These are phyloP conservation scores for Trametes versicolor DNA, from an alignment of 1,284 basidiomycete genomes.

Conservation along the genomic window DNA sequence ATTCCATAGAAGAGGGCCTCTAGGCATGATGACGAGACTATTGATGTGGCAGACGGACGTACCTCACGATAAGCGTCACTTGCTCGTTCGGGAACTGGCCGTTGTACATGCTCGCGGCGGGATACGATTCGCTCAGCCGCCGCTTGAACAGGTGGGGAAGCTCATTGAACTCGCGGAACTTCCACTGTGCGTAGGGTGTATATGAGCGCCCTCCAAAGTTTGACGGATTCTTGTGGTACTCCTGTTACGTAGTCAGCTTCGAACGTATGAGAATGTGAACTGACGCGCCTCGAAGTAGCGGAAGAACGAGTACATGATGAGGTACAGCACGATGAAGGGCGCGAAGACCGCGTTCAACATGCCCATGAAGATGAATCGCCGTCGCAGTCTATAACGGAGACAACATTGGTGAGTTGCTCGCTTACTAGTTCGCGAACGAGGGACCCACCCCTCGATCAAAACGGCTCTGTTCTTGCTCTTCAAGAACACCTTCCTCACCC, in stretches of 20 bases:
- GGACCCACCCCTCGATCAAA: conserved; percentile 84
- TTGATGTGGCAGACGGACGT: conserved; percentile 37
- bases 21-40: no score
- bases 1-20: no score
- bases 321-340: conserved; percentile 97
- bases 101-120: conserved; percentile 92
- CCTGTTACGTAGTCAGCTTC: conserved; percentile 57
- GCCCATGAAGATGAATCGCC: conserved; percentile 96
- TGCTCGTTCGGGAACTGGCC: conserved; percentile 98
- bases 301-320: conserved; percentile 98
- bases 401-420: background rate
- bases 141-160: conserved; percentile 92
- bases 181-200: conserved; percentile 96
- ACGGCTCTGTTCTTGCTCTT: conserved; percentile 82
- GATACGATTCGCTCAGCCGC: conserved; percentile 89
- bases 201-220: conserved; percentile 93
- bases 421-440: background rate
- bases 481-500: conserved; percentile 90
- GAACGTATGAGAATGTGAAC: background rate
- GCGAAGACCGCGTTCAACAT: conserved; percentile 94
- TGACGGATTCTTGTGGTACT: conserved; percentile 98
- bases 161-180: conserved; percentile 99
- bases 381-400: conserved; percentile 66
- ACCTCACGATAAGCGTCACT: conserved; percentile 90
- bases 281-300: conserved; percentile 92